Base-by-base conservation (phyloP, 75 land plant genomes). In the Chamaecyparis obtusa region DNA sequence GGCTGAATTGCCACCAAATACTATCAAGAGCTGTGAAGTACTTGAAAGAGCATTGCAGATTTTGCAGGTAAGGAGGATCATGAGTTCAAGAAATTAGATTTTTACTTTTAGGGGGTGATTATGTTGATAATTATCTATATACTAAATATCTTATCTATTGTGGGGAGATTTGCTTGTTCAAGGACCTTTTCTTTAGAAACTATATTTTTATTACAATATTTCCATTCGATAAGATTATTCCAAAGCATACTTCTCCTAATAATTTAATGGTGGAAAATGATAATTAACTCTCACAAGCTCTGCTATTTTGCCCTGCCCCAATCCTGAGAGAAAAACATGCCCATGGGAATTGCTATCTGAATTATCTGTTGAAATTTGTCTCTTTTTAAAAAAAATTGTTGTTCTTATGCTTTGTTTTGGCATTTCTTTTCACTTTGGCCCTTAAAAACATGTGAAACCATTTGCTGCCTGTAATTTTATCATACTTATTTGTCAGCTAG, bases 31-130 rank as follows among this genome's bases (percentile, higher is more conserved):
- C 72, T 95, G 97, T 86, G 97, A 97, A 43, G 87, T 92, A 43
- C 95, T 98, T 39, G 97, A 96, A 83, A 87, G 90, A 83, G 99
- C 99, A 32, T 84, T 98, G 86, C 95, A 95, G 91, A 89, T 96
- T 17, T 89, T 98, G 86, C 93, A 95, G 95, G 99, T 98, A 86
- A 72, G n/a, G 30, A 48, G 27, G 41, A 71, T 19, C 17, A 37
- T 10, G 33, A 27, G 32, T 27, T 7, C n/a, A 46, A 46, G 1
- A 9, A 46, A n/a, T 27, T 27, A 30, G 5, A 81, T n/a, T 81
- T 44, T 5, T 44, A 5, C 6, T 44, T 80, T 21, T 24, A 19
- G 14, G 51, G 43, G 30, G 27, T 39, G 44, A 41, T 39, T 39
- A 10, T 24, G 43, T 78, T 78, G 46, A 7, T 39, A 33, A 39